Base-by-base conservation (phyloP, 257 asterid genomes). In the Nicotiana undulata region DNA sequence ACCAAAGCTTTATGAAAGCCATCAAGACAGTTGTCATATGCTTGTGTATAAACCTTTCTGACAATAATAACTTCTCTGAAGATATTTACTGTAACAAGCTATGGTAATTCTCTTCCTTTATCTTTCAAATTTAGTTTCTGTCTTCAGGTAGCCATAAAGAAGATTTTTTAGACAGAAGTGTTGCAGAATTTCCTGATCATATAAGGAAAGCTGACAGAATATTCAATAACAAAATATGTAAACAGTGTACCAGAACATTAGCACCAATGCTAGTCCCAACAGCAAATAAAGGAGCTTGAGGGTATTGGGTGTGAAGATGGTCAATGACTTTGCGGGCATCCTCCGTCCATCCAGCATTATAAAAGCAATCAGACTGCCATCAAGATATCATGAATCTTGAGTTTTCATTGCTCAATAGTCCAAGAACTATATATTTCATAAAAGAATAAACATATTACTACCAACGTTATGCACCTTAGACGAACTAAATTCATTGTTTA, bases 231-330 rank as follows among this genome's bases (percentile, higher is more conserved):
- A 26, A 44, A 60, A 80, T 29, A 67, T 61, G 26, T 75, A 76
- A 76, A 64, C n/a, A 55, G 68, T 74, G 44, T 40, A 95, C 99
- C 98, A 95, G 86, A 82, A 95, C 83, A 89, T 93, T 95, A 74
- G 99, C 98, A 51, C 99, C 99, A 80, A 95, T 92, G 91, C 99
- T 95, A 67, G 97, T 90, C 76, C 99, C 99, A 80, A 92, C 91
- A 55, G 85, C 85, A 87, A 85, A 89, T 81, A 95, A 82, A 88
- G 99, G 97, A 87, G 97, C 91, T 75, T 88, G 93, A 1, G 93
- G 93, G 83, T 88, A 80, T 80, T 86, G 89, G 70, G 82, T 77
- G 76, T 93, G 97, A 81, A 95, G 67, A 87, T 92, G 91, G 77
- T 88, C 89, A 80, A 93, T 89, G 84, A 95, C 93, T 84, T 82